Evolutionary conservation across 2,329 filamentous ascomycete species (phyloP).

Genomic region (Xylaria sp.): DNA sequence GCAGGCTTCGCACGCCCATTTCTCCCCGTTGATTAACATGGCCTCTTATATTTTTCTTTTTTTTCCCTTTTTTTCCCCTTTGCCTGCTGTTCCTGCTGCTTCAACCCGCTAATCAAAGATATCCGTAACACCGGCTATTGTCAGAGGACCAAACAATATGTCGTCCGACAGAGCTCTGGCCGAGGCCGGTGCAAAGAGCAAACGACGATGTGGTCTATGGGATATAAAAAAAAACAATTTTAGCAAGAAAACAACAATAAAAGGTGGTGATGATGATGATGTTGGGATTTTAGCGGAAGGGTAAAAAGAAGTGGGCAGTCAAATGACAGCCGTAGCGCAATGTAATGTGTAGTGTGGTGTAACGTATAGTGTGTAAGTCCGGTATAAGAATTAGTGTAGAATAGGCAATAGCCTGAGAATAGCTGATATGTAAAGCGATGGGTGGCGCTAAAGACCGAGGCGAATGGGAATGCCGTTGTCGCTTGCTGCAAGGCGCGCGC

Average conservation of each 20-base stretch:
- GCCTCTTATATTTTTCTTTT: conserved; percentile 38
- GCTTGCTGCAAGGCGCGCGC: conserved; percentile 30
- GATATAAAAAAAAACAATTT: not conserved
- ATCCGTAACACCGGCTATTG: conserved; percentile 13
- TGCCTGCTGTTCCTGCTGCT: conserved; percentile 10
- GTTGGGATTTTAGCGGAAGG: conserved; percentile 1
- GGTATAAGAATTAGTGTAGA: conserved; percentile 12
- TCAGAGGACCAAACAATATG: not conserved
- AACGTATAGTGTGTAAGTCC: conserved; percentile 13
- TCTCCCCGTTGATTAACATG: conserved; percentile 94
- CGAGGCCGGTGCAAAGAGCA: conserved; percentile 11
- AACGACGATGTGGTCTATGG: conserved; percentile 1
- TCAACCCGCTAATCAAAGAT: not conserved
- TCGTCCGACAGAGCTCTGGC: conserved; percentile 1
- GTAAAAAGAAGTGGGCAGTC: conserved; percentile 14
- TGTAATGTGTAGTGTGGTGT: conserved; percentile 11
- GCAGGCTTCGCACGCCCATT: conserved; percentile 97
- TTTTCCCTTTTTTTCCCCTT: not conserved
- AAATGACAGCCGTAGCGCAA: conserved; percentile 16
- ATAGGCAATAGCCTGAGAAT: conserved; percentile 15
- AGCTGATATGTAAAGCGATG: conserved; percentile 15
- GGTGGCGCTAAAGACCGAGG: conserved; percentile 29
- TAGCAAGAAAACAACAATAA: not conserved
- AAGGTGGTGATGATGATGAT: conserved; percentile 4
- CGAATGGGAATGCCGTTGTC: conserved; percentile 34